Evolutionary conservation across 805 yeast genomes (phyloP), one percentile per base, ranked within the genome.

Genomic region (Yamadazyma akitaensis): DNA sequence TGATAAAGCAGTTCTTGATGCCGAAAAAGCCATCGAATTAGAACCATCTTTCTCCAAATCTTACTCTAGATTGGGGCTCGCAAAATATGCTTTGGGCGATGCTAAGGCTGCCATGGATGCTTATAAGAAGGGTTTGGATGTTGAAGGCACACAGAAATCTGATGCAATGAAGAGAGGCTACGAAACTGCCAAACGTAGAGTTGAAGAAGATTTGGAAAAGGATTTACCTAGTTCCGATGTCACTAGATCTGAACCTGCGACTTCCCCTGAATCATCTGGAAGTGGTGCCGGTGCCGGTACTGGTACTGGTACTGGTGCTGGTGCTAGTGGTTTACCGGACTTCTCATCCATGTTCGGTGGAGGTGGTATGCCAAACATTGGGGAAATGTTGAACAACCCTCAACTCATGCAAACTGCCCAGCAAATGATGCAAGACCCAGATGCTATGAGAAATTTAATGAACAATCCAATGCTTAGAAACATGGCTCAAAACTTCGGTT

Each of bases 51-150:
- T 88, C 58, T 82, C 96, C 28, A 91, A 92, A 73, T 97, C 96
- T 10, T 94, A 90, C 76, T 88, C 97, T 5, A 84, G 99, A 67
- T 75, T 94, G 55, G 99, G 98, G 2, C 81, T 91, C 57, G 98
- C 99, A 4, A 82, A 85, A 62, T 92, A 85, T 65, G 96, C 97
- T n/a, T 73, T 86, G 49, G 96, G 96, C n/a, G 92, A 91, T 62
- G 83, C 92, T 49, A 82, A 86, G 67, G 96, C 85, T 43, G 80
- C 99, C 11, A 74, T 90, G 73, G 85, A 89, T 40, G 97, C 98
- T 25, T 94, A 94, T 70, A 83, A 87, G 67, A 77, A 76, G 53
- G 99, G 97, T 34, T 67, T 94, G 54, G 90, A 87, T 48, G 80
- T 81, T 47, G 98, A 94, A 70, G 97, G 97, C 37, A 86, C 81